These are phyloP conservation scores for Lecanicillium sp. DNA, from an alignment of 2,329 filamentous ascomycete species.

Conservation along the genomic window DNA sequence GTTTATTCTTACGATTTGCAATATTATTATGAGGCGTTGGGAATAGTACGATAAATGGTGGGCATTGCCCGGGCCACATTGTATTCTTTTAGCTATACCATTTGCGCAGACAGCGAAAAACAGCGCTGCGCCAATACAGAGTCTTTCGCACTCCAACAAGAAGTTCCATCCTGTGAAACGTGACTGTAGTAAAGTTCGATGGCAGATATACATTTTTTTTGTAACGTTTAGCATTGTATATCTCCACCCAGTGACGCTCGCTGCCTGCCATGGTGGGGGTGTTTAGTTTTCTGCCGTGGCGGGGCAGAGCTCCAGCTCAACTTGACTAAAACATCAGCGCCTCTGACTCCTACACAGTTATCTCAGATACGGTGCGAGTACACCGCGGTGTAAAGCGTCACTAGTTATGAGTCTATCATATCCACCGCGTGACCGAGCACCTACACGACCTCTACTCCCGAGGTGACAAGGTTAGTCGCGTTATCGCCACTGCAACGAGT, in stretches of 20 bases:
- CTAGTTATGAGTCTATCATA: conserved; percentile 4
- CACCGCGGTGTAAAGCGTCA: not conserved
- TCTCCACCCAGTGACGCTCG: conserved; percentile 1
- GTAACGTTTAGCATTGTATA: no score
- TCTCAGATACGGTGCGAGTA: not conserved
- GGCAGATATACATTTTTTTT: not conserved
- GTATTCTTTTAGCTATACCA: conserved; percentile 17
- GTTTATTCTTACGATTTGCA: conserved; percentile 8
- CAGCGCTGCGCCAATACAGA: conserved; percentile 17
- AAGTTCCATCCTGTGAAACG: not conserved
- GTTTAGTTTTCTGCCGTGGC: not conserved
- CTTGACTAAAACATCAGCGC: not conserved
- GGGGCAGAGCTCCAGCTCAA: conserved; percentile 2
- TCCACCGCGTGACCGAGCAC: not conserved
- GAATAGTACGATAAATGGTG: not conserved
- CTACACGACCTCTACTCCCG: not conserved
- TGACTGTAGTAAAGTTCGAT: no score
- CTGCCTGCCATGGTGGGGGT: not conserved
- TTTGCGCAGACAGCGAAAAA: conserved; percentile 13
- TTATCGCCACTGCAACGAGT: no score
- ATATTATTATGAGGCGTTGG: conserved; percentile 25
- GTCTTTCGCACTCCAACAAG: conserved; percentile 7
- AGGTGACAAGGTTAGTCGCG: no score
- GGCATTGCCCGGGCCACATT: not conserved
- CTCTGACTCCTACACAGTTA: no score